phyloP scores from a whole-genome alignment of 495 filamentous ascomycete species.

The Trichoderma reesei region DNA sequence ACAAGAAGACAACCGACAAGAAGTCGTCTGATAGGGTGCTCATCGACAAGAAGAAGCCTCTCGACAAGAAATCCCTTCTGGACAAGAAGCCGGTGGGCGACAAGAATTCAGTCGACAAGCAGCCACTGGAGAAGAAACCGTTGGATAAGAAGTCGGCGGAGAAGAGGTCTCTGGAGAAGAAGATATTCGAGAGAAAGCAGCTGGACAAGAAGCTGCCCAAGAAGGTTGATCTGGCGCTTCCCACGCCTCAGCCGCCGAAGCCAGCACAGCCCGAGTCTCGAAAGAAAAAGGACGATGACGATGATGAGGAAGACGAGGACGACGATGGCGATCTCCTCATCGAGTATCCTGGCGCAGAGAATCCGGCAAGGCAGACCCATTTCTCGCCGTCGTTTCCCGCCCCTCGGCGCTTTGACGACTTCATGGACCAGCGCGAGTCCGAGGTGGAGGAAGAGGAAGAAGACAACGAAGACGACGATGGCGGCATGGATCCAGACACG shows the following conservation, averaged over 20 bases:
- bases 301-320: conserved; percentile 31
- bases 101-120: neutral
- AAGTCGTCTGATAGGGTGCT: neutral
- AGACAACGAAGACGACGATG: conserved; percentile 19
- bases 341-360: conserved; percentile 34
- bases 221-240: conserved; percentile 3
- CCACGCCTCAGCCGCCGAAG: conserved; percentile 9
- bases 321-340: conserved; percentile 38
- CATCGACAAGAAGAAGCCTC: neutral
- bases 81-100: neutral
- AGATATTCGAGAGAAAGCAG: conserved; percentile 7
- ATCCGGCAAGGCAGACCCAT: conserved; percentile 16
- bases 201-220: conserved; percentile 8
- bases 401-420: conserved; percentile 31
- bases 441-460: conserved; percentile 29
- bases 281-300: conserved; percentile 18
- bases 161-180: neutral
- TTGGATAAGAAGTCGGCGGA: neutral
- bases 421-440: conserved; percentile 21
- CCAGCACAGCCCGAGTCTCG: conserved; percentile 17
- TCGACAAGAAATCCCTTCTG: neutral
- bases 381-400: conserved; percentile 28
- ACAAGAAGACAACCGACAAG: neutral
- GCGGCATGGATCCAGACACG: conserved; percentile 14
- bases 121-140: neutral